Evolutionary conservation across 2,329 filamentous ascomycete species (phyloP), one percentile per base, ranked within the genome.

Genomic region (Gaeumannomyces tritici): DNA sequence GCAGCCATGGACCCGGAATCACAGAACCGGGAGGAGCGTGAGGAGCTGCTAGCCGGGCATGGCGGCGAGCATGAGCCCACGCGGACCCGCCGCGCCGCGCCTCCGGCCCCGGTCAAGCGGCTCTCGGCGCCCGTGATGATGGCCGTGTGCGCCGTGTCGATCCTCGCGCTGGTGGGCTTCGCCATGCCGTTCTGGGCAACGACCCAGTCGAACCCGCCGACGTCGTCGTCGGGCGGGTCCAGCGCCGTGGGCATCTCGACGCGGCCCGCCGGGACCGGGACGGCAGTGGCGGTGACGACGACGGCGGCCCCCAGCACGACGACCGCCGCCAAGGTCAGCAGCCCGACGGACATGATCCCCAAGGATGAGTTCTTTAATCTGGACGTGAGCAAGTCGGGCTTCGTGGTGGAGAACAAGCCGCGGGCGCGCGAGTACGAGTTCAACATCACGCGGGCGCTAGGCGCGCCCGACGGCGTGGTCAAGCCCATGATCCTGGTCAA

Each of bases 401-500:
- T 76, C 59, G 33, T 31, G 11, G 59, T 66, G 8, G 60, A 63
- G 4, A 51, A 51, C 9, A 3, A 35, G 59, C 2, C 63, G 24
- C 24, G 57, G 55, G 21, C 69, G 5, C 69, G 73, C 29, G 70
- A 74, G 31, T 75, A 70, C 60, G 65, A 66, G 11, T 73, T 75
- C 65, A 70, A 74, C 65, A 68, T 75, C 55, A 66, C 70, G 18
- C 69, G 72, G 55, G 70, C 65, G 18, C 65, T 68, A 26, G 73
- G 70, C 0, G 67, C 70, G 3, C 74, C 74, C 4, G 74, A 76
- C 63, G 74, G 74, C 12, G 70, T 74, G 60, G 63, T 61, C 31
- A 75, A 76, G 62, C 70, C 73, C 11, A 75, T 76, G 73, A 69
- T 76, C 24, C 68, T 75, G 5, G 70, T 75, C 59, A 77, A 77